These are phyloP conservation scores for Blumeria graminis DNA, from an alignment of 2,329 filamentous ascomycete genomes.

Conservation along the genomic window DNA sequence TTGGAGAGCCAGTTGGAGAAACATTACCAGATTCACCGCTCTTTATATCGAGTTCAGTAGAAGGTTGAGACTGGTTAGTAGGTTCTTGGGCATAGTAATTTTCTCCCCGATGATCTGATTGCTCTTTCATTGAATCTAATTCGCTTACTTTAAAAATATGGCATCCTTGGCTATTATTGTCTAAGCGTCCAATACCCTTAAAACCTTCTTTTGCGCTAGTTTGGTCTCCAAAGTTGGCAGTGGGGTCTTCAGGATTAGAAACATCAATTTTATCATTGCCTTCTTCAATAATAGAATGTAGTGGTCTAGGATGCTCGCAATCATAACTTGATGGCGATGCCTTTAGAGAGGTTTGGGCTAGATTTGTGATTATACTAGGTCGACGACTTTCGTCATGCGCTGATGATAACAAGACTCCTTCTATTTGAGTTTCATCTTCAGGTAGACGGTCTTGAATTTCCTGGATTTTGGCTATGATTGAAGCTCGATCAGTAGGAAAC, in stretches of 20 bases:
- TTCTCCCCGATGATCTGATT: not conserved
- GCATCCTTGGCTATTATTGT: not conserved
- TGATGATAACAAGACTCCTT: conserved; percentile 7
- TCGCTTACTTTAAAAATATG: not conserved
- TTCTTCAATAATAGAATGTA: not conserved
- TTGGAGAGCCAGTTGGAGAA: too few species aligned
- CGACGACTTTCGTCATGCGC: too few species aligned
- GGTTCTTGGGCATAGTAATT: too few species aligned
- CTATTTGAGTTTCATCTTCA: conserved; percentile 7
- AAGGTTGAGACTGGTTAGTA: too few species aligned
- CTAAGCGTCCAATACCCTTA: not conserved
- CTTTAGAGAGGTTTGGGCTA: not conserved
- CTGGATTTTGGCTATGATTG: conserved; percentile 9
- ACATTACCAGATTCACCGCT: too few species aligned
- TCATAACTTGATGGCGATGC: not conserved
- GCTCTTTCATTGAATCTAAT: not conserved
- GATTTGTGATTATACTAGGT: conserved; percentile 5
- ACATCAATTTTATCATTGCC: not conserved
- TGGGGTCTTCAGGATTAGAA: not conserved
- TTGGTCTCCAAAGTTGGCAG: not conserved
- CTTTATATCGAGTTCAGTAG: too few species aligned
- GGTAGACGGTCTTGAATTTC: conserved; percentile 9
- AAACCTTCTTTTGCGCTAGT: not conserved
- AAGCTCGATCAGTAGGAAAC: conserved; percentile 12
- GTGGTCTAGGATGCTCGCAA: not conserved